Conservation (phyloP, 2,329 filamentous ascomycete genomes). For the Penicillium sclerotiorum region DNA sequence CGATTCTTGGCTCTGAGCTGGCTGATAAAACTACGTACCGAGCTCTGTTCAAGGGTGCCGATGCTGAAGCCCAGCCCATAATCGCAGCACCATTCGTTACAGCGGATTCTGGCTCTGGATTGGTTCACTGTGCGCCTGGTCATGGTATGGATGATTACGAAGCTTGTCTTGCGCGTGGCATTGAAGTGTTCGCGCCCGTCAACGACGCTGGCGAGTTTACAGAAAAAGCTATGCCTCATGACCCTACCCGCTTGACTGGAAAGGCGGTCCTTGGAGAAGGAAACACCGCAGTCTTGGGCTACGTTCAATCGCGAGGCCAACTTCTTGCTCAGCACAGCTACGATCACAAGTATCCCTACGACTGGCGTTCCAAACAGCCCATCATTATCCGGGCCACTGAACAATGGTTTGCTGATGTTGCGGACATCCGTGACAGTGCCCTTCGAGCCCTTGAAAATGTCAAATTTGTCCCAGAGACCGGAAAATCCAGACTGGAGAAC, state of each 20-base stretch:
- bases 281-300: slow-evolving; percentile 67
- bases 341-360: slow-evolving; percentile 93
- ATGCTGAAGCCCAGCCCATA: slow-evolving; percentile 65
- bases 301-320: slow-evolving; percentile 61
- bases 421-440: slow-evolving; percentile 74
- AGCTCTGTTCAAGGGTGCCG: slow-evolving; percentile 67
- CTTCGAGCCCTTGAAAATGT: slow-evolving; percentile 71
- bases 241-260: slow-evolving; percentile 69
- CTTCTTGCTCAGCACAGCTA: slow-evolving; percentile 73
- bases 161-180: slow-evolving; percentile 69
- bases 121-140: slow-evolving; percentile 93
- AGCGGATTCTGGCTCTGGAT: slow-evolving; percentile 82
- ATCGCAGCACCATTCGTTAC: slow-evolving; percentile 89
- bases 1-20: slow-evolving; percentile 67
- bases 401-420: slow-evolving; percentile 97
- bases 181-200: slow-evolving; percentile 79
- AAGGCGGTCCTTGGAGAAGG: slow-evolving; percentile 73
- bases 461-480: slow-evolving; percentile 74
- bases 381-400: slow-evolving; percentile 90
- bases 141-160: slow-evolving; percentile 98
- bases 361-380: slow-evolving; percentile 94
- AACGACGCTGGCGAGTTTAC: slow-evolving; percentile 82
- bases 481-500: slow-evolving; percentile 74
- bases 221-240: slow-evolving; percentile 71
- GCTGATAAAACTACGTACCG: slow-evolving; percentile 65